Base-by-base conservation (phyloP, 2,329 filamentous ascomycete species). In the Phaeosphaeria sp. region DNA sequence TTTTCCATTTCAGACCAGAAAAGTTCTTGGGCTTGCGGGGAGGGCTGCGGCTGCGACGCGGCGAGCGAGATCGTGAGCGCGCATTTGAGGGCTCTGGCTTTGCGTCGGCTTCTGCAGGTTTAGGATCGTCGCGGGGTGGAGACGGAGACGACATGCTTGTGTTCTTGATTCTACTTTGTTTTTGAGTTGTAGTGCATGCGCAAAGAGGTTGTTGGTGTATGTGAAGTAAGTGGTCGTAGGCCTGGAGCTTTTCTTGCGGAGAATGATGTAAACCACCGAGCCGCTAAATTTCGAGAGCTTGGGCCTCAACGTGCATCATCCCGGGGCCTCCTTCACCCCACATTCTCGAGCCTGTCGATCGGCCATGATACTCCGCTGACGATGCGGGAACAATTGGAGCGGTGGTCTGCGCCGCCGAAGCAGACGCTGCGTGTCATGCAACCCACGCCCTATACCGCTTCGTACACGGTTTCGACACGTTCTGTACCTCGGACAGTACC, bases 401-500 rank as follows among this genome's bases (percentile, higher is more conserved):
- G 62, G 51, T 54, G 75, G 18, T 69, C 54, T 7, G 67, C 72
- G 15, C 74, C 74, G 2, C 66, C 71, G 2, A 39, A 59, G 3
- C 69, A 72, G 20, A 69, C 61, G 5, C 63, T 76, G 0, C 69
- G 54, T 8, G 67, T 59, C 13, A 52, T 72, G 9, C 64, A 70
- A n/a, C 81, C 81, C 13, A 82, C 95, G 22, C 89, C 92, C 47
- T 96, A 93, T 2, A 97, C 95, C n/a, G 89, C 91, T 74, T 90
- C 91, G 65, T 98, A 94, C 83, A 96, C 91, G 27, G 91, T 97
- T 55, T 95, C 93, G 36, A 97, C 93, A 56, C 87, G 88, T 45
- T 87, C 91, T 13, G 72, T 77, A 13, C 78, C 77, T 36, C 75
- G 75, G 9, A 84, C 80, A 17, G 69, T 84, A 30, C 70, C 81